Conservation (phyloP, 2,329 filamentous ascomycete species). For the Ascocoryne sarcoides region DNA sequence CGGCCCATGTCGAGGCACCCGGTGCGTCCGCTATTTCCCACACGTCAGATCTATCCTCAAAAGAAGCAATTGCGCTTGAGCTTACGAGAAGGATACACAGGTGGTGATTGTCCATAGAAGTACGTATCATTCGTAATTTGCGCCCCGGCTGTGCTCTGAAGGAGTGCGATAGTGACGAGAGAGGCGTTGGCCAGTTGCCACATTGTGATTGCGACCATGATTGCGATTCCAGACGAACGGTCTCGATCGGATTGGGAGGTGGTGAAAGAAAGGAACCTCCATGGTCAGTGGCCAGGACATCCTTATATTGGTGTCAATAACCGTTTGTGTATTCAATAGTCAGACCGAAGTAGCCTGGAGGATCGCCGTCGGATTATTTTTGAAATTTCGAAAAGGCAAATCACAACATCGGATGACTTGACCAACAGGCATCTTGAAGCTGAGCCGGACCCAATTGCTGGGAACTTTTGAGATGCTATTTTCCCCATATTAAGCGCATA, state of each 20-base stretch:
- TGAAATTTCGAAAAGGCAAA: too few species aligned
- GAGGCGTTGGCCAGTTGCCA: not conserved
- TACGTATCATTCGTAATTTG: slow-evolving; percentile 26
- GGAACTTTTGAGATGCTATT: not conserved
- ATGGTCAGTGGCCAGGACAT: not conserved
- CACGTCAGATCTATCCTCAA: too few species aligned
- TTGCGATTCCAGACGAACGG: not conserved
- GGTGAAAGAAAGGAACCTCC: not conserved
- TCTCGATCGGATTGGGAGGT: too few species aligned
- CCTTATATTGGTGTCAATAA: not conserved
- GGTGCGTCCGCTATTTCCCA: slow-evolving; percentile 27
- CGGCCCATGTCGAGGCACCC: slow-evolving; percentile 42
- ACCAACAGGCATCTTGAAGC: not conserved
- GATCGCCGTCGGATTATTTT: not conserved
- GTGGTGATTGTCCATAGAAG: slow-evolving; percentile 33
- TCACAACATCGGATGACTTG: not conserved
- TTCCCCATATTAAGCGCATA: too few species aligned
- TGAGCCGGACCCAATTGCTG: not conserved
- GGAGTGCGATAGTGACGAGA: not conserved
- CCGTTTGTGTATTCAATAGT: not conserved
- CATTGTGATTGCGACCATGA: not conserved
- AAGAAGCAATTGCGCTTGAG: too few species aligned
- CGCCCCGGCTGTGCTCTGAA: slow-evolving; percentile 16
- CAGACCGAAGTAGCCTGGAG: not conserved
- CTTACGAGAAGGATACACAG: slow-evolving; percentile 16